Evolutionary conservation across 2,329 filamentous ascomycete species (phyloP).

Genomic region (Fusarium sulawesiense): DNA sequence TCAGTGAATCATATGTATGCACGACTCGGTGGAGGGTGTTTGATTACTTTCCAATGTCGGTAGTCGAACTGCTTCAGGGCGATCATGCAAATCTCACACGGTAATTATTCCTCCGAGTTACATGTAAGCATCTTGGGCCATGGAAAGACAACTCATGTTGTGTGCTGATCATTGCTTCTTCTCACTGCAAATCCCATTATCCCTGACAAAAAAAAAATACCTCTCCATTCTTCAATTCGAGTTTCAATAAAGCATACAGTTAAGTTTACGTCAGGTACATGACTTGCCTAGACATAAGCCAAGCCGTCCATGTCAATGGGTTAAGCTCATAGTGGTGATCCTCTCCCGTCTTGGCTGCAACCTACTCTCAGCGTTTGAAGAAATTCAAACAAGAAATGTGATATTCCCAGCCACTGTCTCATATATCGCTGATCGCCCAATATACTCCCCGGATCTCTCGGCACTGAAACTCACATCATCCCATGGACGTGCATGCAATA

Average conservation of each 20-base stretch:
- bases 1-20: not conserved
- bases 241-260: conserved; percentile 1
- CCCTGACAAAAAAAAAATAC: conserved; percentile 1
- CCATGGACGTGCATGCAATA: conserved; percentile 8
- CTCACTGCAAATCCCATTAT: not conserved
- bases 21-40: not conserved
- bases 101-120: conserved; percentile 25
- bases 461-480: conserved; percentile 17
- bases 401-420: conserved; percentile 17
- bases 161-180: conserved; percentile 24
- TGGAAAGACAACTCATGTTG: not conserved
- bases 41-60: conserved; percentile 16
- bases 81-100: conserved; percentile 29
- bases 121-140: conserved; percentile 8
- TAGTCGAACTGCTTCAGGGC: conserved; percentile 14
- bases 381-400: conserved; percentile 11
- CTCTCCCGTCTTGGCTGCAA: conserved; percentile 37
- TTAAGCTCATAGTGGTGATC: conserved; percentile 24
- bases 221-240: not conserved
- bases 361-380: conserved; percentile 6
- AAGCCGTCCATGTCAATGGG: not conserved
- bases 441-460: conserved; percentile 34
- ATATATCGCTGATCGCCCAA: conserved; percentile 24
- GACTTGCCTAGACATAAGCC: conserved; percentile 6
- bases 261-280: conserved; percentile 9